Evolutionary conservation across 192 early-diverging fungal species (phyloP).

Genomic region (Thamnidium elegans): DNA sequence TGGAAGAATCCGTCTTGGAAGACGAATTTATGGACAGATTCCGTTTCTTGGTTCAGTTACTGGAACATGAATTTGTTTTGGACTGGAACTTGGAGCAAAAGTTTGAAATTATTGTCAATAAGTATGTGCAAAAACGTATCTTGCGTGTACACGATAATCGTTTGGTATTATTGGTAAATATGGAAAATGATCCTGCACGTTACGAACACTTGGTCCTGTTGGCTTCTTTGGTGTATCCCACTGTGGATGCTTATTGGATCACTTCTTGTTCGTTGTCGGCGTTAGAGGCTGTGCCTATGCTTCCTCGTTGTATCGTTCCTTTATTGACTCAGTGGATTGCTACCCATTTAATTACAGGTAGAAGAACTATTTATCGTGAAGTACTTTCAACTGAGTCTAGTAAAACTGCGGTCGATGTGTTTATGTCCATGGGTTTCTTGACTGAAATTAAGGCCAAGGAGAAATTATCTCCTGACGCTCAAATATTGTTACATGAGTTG

Average conservation of each 20-base stretch:
- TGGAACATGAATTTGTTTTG: conserved; percentile 36
- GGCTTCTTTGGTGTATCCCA: conserved; percentile 39
- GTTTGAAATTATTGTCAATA: conserved; percentile 18
- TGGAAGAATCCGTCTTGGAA: conserved; percentile 9
- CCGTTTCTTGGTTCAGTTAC: conserved; percentile 34
- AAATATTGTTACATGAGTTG: conserved; percentile 34
- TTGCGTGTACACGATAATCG: conserved; percentile 10
- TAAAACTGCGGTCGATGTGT: conserved; percentile 30
- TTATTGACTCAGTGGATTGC: conserved; percentile 39
- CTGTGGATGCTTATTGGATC: conserved; percentile 37
- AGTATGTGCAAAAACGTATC: conserved; percentile 13
- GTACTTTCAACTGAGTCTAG: conserved; percentile 38
- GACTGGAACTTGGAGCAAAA: conserved; percentile 33
- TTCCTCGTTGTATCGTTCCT: conserved; percentile 38
- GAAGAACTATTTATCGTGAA: conserved; percentile 39
- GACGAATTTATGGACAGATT: conserved; percentile 37
- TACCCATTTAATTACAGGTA: conserved; percentile 36
- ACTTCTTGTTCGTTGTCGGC: conserved; percentile 40
- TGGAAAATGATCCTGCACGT: conserved; percentile 4
- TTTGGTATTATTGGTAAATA: conserved; percentile 7
- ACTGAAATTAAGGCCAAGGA: conserved; percentile 29
- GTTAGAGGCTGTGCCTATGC: conserved; percentile 32
- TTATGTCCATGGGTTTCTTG: conserved; percentile 35
- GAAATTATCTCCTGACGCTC: conserved; percentile 33
- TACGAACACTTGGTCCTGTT: conserved; percentile 35